Evolutionary conservation across 768 basidiomycete genomes (phyloP).

Genomic region (Boletus vinaceobasis): DNA sequence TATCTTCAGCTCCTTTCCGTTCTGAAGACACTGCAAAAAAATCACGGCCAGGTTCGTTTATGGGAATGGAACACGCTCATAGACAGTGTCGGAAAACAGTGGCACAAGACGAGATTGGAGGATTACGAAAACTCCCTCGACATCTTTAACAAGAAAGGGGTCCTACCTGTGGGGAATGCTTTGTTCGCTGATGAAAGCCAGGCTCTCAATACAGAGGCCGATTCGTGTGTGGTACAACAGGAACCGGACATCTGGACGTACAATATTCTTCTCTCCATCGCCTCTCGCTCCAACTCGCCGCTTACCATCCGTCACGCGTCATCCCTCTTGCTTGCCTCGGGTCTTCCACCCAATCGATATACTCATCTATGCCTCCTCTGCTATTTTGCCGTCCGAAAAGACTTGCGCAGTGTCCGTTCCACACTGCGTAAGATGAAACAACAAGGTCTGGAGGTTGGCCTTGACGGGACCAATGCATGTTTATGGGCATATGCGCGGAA

Average conservation of each 20-base stretch:
- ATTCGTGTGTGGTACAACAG: background rate
- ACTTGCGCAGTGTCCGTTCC: conserved; percentile 53
- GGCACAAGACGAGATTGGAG: conserved; percentile 51
- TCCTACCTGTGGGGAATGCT: conserved; percentile 19
- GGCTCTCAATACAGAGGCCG: conserved; percentile 4
- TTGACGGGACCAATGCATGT: conserved; percentile 68
- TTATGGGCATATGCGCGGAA: conserved; percentile 65
- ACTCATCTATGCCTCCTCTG: conserved; percentile 60
- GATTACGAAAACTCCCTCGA: conserved; percentile 61
- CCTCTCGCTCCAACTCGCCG: conserved; percentile 46
- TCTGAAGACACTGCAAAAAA: conserved; percentile 50
- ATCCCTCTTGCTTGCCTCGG: conserved; percentile 51
- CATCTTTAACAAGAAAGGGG: conserved; percentile 60
- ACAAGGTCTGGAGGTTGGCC: conserved; percentile 48
- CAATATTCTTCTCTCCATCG: conserved; percentile 63
- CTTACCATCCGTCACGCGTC: conserved; percentile 49
- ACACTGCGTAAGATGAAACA: conserved; percentile 52
- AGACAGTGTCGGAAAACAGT: conserved; percentile 62
- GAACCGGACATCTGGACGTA: conserved; percentile 68
- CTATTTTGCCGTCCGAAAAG: conserved; percentile 47
- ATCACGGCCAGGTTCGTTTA: conserved; percentile 51
- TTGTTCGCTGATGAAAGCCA: conserved; percentile 5
- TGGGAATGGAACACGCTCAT: conserved; percentile 80
- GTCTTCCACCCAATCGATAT: conserved; percentile 54
- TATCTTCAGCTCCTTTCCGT: conserved; percentile 72